A percentile compares a stretch with the other conserved stretches of the same genome.
These are phyloP conservation scores for Thalassiosira hispida DNA, from an alignment of 352 stramenopile genomes.

Conservation along the genomic window DNA sequence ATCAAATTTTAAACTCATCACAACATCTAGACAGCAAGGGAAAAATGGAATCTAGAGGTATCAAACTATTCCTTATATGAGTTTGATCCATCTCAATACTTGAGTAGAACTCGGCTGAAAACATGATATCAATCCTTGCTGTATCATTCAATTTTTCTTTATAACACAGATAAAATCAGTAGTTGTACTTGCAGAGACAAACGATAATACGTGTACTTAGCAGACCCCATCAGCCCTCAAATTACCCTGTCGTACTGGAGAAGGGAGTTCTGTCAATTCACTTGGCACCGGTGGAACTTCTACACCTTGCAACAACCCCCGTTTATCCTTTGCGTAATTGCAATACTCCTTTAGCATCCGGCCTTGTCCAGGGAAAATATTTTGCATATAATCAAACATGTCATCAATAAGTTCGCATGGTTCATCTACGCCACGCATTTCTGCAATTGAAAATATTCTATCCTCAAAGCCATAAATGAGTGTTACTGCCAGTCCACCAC, in stretches of 20 bases:
- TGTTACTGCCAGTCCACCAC: conserved; percentile 75
- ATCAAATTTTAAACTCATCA: too few species aligned
- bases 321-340: conserved; percentile 71
- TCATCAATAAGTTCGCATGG: conserved; percentile 67
- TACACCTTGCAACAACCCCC: conserved; percentile 56
- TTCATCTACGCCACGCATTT: conserved; percentile 57
- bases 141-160: too few species aligned
- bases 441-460: conserved; percentile 74
- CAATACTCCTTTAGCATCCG: conserved; percentile 73
- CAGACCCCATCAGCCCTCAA: conserved; percentile 76
- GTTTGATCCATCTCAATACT: too few species aligned
- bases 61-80: too few species aligned
- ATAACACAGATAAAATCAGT: too few species aligned
- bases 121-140: too few species aligned
- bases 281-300: conserved; percentile 54
- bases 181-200: too few species aligned
- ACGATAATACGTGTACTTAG: too few species aligned
- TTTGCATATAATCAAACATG: conserved; percentile 76
- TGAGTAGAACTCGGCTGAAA: too few species aligned
- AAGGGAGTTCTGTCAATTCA: conserved; percentile 39
- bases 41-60: too few species aligned
- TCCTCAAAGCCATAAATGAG: conserved; percentile 84
- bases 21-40: too few species aligned
- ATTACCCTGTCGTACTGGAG: conserved; percentile 73
- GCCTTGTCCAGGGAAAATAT: conserved; percentile 55